Percentiles rank a stretch among this genome's conserved stretches.
phyloP scores from a whole-genome alignment of 352 stramenopile genomes.

The Phytophthora fragariaefolia region DNA sequence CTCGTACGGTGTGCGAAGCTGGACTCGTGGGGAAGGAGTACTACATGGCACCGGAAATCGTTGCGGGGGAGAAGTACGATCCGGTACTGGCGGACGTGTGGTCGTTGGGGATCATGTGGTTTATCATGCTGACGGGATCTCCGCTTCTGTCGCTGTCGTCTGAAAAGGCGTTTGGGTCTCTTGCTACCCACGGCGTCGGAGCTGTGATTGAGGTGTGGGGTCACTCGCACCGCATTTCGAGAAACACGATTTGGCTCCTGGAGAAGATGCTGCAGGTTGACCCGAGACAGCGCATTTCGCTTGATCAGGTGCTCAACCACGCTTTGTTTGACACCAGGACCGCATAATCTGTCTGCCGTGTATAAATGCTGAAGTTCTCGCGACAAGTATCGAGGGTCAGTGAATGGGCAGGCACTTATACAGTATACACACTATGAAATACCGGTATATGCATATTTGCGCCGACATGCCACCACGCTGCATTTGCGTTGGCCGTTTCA shows the following conservation, averaged over 20 bases:
- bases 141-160: slow-evolving; percentile 19
- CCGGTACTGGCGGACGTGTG: slow-evolving; percentile 52
- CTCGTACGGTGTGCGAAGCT: slow-evolving; percentile 25
- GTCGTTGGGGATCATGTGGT: slow-evolving; percentile 62
- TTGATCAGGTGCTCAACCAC: slow-evolving; percentile 5
- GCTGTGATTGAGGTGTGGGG: slow-evolving; percentile 39
- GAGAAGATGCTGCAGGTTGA: slow-evolving; percentile 33
- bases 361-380: no score
- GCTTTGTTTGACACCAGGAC: neutral
- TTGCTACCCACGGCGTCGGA: slow-evolving; percentile 16
- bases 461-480: no score
- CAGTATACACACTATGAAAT: no score
- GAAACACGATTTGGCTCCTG: slow-evolving; percentile 14
- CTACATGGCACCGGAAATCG: slow-evolving; percentile 70
- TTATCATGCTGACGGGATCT: slow-evolving; percentile 60
- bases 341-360: no score
- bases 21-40: slow-evolving; percentile 54
- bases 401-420: no score
- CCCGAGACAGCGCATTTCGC: neutral
- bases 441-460: no score
- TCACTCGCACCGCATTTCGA: neutral
- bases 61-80: slow-evolving; percentile 42
- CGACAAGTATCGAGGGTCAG: no score
- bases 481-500: no score
- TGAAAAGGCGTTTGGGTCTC: neutral